A percentile compares a stretch with the other conserved stretches of the same genome.
phyloP scores from a whole-genome alignment of 2,329 filamentous ascomycete species.

The Hypoxylon sp. region DNA sequence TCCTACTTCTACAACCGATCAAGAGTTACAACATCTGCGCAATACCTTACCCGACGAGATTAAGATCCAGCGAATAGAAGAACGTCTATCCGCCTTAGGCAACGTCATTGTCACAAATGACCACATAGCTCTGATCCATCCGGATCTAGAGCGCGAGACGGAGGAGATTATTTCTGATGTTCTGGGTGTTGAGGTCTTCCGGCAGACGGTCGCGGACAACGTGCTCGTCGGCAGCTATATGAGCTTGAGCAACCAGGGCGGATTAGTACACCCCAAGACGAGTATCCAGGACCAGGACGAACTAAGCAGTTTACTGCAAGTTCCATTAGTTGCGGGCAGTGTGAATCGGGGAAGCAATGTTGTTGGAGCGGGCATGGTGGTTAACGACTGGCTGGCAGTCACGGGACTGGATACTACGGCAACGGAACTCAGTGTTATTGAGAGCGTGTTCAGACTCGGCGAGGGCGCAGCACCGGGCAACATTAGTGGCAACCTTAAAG shows the following conservation, averaged over 20 bases:
- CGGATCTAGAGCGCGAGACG: conserved; percentile 96
- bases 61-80: conserved; percentile 97
- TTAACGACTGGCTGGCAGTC: conserved; percentile 97
- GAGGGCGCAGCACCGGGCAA: conserved; percentile 85
- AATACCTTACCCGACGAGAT: conserved; percentile 93
- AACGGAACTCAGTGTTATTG: conserved; percentile 96
- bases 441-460: conserved; percentile 94
- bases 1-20: conserved; percentile 95
- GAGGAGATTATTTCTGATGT: conserved; percentile 99
- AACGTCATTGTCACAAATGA: conserved; percentile 98
- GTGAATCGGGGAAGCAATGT: conserved; percentile 95
- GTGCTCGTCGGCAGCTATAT: conserved; percentile 98
- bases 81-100: conserved; percentile 92
- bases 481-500: conserved; percentile 90
- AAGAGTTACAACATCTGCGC: conserved; percentile 96
- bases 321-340: conserved; percentile 93
- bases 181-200: conserved; percentile 88
- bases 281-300: conserved; percentile 98
- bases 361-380: conserved; percentile 96
- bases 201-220: conserved; percentile 96
- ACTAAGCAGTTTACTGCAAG: conserved; percentile 91
- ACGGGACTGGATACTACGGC: conserved; percentile 95
- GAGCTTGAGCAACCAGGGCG: conserved; percentile 94
- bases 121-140: conserved; percentile 95
- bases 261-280: conserved; percentile 97